Conservation (phyloP, 805 yeast species). For the Saturnispora zaruensis region DNA sequence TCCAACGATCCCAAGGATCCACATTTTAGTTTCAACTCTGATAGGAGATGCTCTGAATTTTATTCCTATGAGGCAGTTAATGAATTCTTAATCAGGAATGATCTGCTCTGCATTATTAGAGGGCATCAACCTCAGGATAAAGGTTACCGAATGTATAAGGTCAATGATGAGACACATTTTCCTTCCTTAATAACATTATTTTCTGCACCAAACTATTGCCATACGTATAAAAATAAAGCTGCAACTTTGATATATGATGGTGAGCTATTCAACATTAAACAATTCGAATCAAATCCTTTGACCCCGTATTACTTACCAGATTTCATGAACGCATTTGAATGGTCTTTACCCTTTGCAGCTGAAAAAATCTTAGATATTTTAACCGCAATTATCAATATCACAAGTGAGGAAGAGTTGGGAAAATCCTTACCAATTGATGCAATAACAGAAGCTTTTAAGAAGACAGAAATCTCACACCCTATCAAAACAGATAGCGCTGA, state of each 20-base stretch:
- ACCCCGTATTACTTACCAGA: slow-evolving; percentile 90
- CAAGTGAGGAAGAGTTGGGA: slow-evolving; percentile 12
- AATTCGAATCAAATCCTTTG: slow-evolving; percentile 70
- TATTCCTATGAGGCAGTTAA: slow-evolving; percentile 79
- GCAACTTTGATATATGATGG: slow-evolving; percentile 88
- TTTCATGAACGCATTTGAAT: slow-evolving; percentile 93
- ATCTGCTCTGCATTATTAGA: slow-evolving; percentile 71
- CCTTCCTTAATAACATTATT: slow-evolving; percentile 85
- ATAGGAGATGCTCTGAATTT: slow-evolving; percentile 86
- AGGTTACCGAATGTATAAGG: slow-evolving; percentile 89
- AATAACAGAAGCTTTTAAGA: slow-evolving; percentile 3
- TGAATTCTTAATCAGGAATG: slow-evolving; percentile 67
- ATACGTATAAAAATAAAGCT: slow-evolving; percentile 85
- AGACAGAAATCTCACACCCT: slow-evolving; percentile 1
- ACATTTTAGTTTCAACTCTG: slow-evolving; percentile 31
- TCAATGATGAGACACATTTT: slow-evolving; percentile 86
- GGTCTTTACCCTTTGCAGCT: slow-evolving; percentile 96
- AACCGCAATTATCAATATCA: slow-evolving; percentile 73
- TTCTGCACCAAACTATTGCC: slow-evolving; percentile 91
- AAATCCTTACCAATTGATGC: slow-evolving; percentile 3
- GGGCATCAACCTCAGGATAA: slow-evolving; percentile 98
- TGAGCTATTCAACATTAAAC: slow-evolving; percentile 88
- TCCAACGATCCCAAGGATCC: slow-evolving; percentile 10
- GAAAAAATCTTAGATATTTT: slow-evolving; percentile 92
- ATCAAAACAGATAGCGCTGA: neutral